Evolutionary conservation across 139 green algal genomes (phyloP), one percentile per base, ranked within the genome.

Genomic region (Astrephomene gubernaculifera): DNA sequence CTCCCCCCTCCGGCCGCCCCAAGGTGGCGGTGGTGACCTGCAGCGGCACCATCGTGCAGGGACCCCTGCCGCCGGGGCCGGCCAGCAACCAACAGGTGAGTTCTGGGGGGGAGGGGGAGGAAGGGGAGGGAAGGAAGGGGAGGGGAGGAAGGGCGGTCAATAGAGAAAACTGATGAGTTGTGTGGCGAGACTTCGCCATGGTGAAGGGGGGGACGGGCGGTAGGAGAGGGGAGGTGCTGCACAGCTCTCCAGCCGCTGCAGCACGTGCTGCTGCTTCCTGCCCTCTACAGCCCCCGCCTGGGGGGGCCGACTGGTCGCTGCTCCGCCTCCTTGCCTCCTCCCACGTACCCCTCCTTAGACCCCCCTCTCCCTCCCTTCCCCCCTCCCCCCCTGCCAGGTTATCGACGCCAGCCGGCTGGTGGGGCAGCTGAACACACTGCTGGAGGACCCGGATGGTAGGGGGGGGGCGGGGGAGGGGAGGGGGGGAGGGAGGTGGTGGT

Each of bases 21-120:
- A 72, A 79, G 83, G 87, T 91, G 36, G 87, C 79, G 45, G 70
- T 91, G n/a, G 70, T 91, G 49, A 87, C 65, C 29, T 71, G 71
- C 22, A 19, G 54, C 4, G 87, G 87, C 22, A 57, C 79, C 61
- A 91, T 91, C 43, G 79, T 87, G 41, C 87, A 91, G 72, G 82
- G 79, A 0, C 79, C 74, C 0, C 60, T 78, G 86, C 60, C 49
- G 69, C 36, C 68, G 22, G 36, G 44, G 33, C 63, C 25, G 44
- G 33, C 60, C 27, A 3, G 2, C 1, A 17, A 63, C 17, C 29
- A 63, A 29, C 71, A 61, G 71, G 64, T 71, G 64, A 71, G 33
- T 41, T 43, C 39, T 10, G 39, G 69, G 17, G 81, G 39, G 0
- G 4, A 39, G 21, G 27, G 52, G n/a, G n/a, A n/a, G n/a, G n/a